Percentiles rank a stretch among this genome's conserved stretches.
Conservation (phyloP, 2,329 filamentous ascomycete genomes). For the Coniochaeta prunicola region DNA sequence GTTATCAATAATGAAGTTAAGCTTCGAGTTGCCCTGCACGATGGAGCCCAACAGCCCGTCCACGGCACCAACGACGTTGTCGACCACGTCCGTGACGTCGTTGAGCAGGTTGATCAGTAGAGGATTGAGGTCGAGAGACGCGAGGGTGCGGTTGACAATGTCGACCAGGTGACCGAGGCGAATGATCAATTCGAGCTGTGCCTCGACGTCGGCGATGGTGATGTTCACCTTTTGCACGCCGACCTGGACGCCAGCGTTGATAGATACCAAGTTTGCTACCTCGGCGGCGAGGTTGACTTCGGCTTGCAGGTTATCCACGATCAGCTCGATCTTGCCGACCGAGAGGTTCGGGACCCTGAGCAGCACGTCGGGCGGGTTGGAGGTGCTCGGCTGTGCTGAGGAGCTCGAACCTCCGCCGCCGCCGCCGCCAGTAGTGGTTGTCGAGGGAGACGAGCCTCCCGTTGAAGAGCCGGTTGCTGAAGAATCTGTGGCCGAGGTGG, state of each 20-base stretch:
- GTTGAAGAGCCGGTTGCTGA: constrained; percentile 5
- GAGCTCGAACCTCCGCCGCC: constrained; percentile 12
- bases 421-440: constrained; percentile 10
- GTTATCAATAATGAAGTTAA: constrained; percentile 53
- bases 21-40: constrained; percentile 44
- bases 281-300: constrained; percentile 54
- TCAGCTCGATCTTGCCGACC: constrained; percentile 51
- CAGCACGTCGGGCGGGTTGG: constrained; percentile 44
- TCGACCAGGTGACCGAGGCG: constrained; percentile 52
- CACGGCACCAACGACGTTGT: constrained; percentile 46
- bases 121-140: constrained; percentile 53
- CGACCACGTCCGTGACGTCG: constrained; percentile 43
- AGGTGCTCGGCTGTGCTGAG: constrained; percentile 11
- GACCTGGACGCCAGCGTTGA: constrained; percentile 47
- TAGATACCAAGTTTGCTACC: constrained; percentile 47
- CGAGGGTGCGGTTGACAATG: constrained; percentile 54
- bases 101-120: constrained; percentile 49
- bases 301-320: constrained; percentile 50
- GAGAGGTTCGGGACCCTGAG: constrained; percentile 51
- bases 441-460: constrained; percentile 9
- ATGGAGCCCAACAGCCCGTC: constrained; percentile 53
- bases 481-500: constrained; percentile 10
- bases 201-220: constrained; percentile 53
- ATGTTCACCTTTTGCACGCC: constrained; percentile 47
- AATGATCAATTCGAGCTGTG: constrained; percentile 51